A percentile compares a stretch with the other conserved stretches of the same genome.
Conservation (phyloP, 805 yeast genomes). For the Metschnikowia cerradonensis region DNA sequence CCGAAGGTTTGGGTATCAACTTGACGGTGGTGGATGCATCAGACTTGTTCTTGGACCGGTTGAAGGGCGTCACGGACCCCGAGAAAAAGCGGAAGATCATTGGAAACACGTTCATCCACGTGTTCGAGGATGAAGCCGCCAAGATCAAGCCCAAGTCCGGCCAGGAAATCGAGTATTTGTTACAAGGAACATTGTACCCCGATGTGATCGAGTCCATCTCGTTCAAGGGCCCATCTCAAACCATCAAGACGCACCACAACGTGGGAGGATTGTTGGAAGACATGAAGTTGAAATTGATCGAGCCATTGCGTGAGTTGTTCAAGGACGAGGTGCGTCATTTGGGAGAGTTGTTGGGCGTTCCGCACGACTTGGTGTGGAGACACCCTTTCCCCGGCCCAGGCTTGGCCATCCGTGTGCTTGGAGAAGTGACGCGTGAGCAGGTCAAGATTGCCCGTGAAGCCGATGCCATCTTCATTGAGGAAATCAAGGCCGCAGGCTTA, state of each 20-base stretch:
- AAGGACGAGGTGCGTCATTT: slow-evolving; percentile 97
- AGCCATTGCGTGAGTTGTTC: slow-evolving; percentile 97
- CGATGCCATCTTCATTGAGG: slow-evolving; percentile 92
- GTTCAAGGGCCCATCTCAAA: slow-evolving; percentile 99
- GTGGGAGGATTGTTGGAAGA: slow-evolving; percentile 97
- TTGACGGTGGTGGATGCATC: slow-evolving; percentile 92
- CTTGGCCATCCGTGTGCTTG: slow-evolving; percentile 95
- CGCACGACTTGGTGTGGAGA: slow-evolving; percentile 98
- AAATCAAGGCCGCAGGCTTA: slow-evolving; percentile 88
- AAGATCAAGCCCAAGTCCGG: slow-evolving; percentile 86
- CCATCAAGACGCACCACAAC: slow-evolving; percentile 98
- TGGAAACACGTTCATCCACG: slow-evolving; percentile 96
- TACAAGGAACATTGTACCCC: slow-evolving; percentile 97
- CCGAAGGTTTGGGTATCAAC: slow-evolving; percentile 91
- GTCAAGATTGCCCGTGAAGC: slow-evolving; percentile 97
- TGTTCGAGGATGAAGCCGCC: slow-evolving; percentile 94
- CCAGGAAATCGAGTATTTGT: slow-evolving; percentile 83
- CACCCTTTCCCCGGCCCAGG: slow-evolving; percentile 99
- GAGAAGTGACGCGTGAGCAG: slow-evolving; percentile 92
- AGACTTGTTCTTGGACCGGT: slow-evolving; percentile 79
- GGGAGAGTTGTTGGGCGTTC: slow-evolving; percentile 92
- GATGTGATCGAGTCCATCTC: slow-evolving; percentile 98
- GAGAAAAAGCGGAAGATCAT: slow-evolving; percentile 98
- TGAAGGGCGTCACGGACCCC: slow-evolving; percentile 95
- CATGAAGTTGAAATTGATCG: slow-evolving; percentile 97